A percentile compares a stretch with the other conserved stretches of the same genome.
Conservation (phyloP, 768 basidiomycete species). For the Leccinum fibrillosum region DNA sequence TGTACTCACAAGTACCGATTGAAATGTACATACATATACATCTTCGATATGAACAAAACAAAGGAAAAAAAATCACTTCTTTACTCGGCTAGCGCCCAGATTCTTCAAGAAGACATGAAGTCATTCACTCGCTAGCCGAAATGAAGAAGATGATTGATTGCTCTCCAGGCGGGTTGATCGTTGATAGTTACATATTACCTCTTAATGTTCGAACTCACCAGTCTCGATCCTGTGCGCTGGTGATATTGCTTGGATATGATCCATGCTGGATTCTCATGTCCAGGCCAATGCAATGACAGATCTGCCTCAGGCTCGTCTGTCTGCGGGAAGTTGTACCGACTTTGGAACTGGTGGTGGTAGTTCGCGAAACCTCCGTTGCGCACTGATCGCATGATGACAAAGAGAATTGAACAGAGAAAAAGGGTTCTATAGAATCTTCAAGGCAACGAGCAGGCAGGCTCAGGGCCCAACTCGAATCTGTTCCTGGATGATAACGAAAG, state of each 20-base stretch:
- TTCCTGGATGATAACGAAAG: not conserved
- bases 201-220: conserved; percentile 6
- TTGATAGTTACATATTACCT: not conserved
- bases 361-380: not conserved
- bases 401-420: not conserved
- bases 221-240: not conserved
- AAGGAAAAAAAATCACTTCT: not conserved
- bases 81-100: not conserved
- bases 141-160: conserved; percentile 20
- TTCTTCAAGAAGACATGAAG: not conserved
- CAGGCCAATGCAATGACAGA: not conserved
- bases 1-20: not conserved
- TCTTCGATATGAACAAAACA: not conserved
- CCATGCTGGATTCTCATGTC: conserved; percentile 1
- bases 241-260: not conserved
- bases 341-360: conserved; percentile 2
- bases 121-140: conserved; percentile 24
- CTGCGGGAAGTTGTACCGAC: conserved; percentile 3
- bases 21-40: too few relatives aligned
- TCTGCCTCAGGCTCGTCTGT: not conserved
- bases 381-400: conserved; percentile 2
- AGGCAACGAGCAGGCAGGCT: not conserved
- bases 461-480: not conserved
- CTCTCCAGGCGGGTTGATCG: conserved; percentile 21
- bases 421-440: not conserved